Base-by-base conservation (phyloP, 2,329 filamentous ascomycete genomes). In the Thelonectria rubi region DNA sequence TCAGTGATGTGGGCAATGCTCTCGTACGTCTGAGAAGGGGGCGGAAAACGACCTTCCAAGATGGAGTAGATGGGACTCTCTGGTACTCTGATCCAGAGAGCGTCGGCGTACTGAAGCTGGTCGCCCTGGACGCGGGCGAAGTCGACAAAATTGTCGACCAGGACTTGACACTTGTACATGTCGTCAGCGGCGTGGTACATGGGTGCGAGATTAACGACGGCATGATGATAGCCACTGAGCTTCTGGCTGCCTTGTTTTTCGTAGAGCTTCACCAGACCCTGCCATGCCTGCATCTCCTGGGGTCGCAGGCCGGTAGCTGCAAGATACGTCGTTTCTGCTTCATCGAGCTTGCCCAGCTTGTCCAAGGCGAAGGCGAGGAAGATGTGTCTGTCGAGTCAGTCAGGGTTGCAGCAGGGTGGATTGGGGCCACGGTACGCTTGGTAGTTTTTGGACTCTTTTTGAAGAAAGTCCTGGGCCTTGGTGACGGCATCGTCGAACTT, bases 361-460 rank as follows among this genome's bases (percentile, higher is more conserved):
- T 97, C 93, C 47, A 90, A 82, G 2, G 92, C 91, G 75, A 96
- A 92, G 2, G 92, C 95, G 17, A 97, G 81, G 73, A 97, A 96
- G n/a, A 98, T 84, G 66, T 92, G 86, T 24, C 90, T 92, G 17
- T 47, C 32, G 45, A 54, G 48, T 15, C 40, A 45, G 67, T 68
- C 61, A 67, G 60, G 34, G 9, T 39, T 39, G 47, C 50, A 11
- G 47, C 59, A 54, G 59, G 59, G 51, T 65, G 64, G 53, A 50
- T 37, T 65, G 24, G 34, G 42, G 24, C 34, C 8, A 56, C 24
- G 18, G 64, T 80, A 92, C 86, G 88, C 93, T 76, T 94, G 92
- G 77, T 97, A 95, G 75, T 90, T 96, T 65, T 89, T 86, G 2
- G 89, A 79, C 64, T 97, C 93, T 65, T 86, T 85, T 55, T 88